Base-by-base conservation (phyloP, 2,329 filamentous ascomycete genomes). In the Fusarium xylarioides region DNA sequence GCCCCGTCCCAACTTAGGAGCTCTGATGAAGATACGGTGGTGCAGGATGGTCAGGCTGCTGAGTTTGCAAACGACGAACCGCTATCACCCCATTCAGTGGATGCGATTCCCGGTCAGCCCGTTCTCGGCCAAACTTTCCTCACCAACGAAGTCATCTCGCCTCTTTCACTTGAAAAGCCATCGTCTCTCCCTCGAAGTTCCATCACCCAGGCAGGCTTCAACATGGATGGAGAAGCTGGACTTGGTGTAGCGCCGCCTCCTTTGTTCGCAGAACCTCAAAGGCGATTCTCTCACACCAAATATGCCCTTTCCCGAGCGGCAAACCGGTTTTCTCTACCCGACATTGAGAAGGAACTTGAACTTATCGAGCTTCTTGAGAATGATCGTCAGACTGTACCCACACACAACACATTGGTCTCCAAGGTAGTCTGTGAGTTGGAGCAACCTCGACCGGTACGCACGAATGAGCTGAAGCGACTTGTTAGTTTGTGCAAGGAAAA, bases 361-460 rank as follows among this genome's bases (percentile, higher is more conserved):
- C 49, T 43, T 6, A 28, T 53, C 16, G 30, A 56, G 23, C 35
- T 46, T n/a, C 54, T 63, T 19, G 67, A 59, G 15, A 23, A 46
- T 15, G 60, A 65, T 11, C 69, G 71, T 43, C 66, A 68, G 30
- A 47, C 65, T 50, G 60, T 75, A 26, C 72, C 74, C 23, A 74
- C 74, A 46, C 68, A 67, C 18, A 66, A 63, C 2, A 67, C 75
- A 5, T 58, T 81, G 2, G 49, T 82, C 26, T 76, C 79, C 14
- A 78, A 74, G 46, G 75, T 67, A 18, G 64, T 71, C n/a, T 82
- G 81, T 28, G 54, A 64, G 4, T 68, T 82, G 21, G 75, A 81
- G 50, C 78, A 81, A 54, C 80, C 81, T 5, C 74, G 68, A 35
- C 81, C 81, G 5, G 67, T 82, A 10, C 73, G 78, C 59, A 77